Percentiles rank a stretch among this genome's conserved stretches.
These are phyloP conservation scores for Apiotrichum laibachii DNA, from an alignment of 1,284 basidiomycete genomes.

Conservation along the genomic window DNA sequence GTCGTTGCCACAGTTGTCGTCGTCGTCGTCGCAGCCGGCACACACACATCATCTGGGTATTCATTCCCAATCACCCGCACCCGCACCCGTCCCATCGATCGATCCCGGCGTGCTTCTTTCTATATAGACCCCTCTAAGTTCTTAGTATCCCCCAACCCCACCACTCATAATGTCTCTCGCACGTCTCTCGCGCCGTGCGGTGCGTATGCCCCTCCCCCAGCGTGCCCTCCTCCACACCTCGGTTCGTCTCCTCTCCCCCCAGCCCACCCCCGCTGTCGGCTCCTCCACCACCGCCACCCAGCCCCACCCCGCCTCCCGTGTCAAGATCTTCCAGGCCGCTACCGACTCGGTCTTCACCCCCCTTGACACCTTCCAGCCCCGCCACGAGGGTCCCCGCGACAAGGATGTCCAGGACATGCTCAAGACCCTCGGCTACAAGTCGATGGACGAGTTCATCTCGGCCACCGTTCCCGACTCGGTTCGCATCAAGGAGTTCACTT, in stretches of 20 bases:
- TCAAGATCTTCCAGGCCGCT: conserved; percentile 36
- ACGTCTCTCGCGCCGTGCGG: conserved; percentile 19
- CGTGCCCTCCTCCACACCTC: conserved; percentile 28
- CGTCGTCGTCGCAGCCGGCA: not conserved
- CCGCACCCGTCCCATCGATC: not conserved
- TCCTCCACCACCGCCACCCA: conserved; percentile 48
- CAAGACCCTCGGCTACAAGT: conserved; percentile 70
- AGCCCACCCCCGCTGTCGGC: conserved; percentile 17
- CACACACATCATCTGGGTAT: not conserved
- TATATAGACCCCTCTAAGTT: conserved; percentile 1
- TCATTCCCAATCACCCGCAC: not conserved
- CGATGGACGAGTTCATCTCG: conserved; percentile 79
- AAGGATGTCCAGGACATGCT: conserved; percentile 76
- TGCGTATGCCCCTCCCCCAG: conserved; percentile 8
- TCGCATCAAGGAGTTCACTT: conserved; percentile 62
- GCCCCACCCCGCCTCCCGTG: conserved; percentile 42
- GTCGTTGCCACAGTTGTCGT: not conserved
- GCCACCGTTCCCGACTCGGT: conserved; percentile 77
- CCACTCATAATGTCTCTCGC: conserved; percentile 15
- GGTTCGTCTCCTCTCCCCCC: conserved; percentile 20
- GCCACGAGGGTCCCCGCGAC: conserved; percentile 85
- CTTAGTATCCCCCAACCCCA: conserved; percentile 5
- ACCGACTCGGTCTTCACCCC: conserved; percentile 62
- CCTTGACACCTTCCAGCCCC: conserved; percentile 79
- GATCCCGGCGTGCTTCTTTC: not conserved